These are phyloP conservation scores for Leishmania turanica DNA, from an alignment of 208 protist genomes.

Conservation along the genomic window DNA sequence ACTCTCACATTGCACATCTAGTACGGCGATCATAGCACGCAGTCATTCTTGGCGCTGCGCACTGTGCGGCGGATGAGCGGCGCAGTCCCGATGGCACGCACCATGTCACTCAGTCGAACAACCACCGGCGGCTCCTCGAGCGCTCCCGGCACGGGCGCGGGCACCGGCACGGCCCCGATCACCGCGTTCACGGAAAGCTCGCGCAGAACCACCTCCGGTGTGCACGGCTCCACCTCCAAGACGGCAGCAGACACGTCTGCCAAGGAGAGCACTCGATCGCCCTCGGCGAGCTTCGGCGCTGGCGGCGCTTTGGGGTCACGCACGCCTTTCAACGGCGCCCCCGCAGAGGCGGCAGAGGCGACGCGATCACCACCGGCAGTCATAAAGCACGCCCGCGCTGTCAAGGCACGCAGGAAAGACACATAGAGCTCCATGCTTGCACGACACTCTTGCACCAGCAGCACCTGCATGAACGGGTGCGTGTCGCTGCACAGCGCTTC, in stretches of 20 bases:
- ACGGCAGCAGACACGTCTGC: conserved; percentile 53
- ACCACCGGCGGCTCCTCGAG: conserved; percentile 27
- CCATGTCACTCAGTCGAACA: conserved; percentile 61
- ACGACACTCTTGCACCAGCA: conserved; percentile 76
- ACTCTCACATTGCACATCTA: not conserved
- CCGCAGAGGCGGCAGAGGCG: not conserved
- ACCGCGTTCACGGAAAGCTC: conserved; percentile 69
- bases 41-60: conserved; percentile 30
- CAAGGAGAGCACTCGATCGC: conserved; percentile 43
- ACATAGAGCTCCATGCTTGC: conserved; percentile 59
- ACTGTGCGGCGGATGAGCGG: conserved; percentile 64
- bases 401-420: conserved; percentile 52
- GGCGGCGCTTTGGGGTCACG: not conserved
- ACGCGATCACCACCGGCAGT: not conserved
- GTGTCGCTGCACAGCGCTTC: conserved; percentile 36
- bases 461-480: conserved; percentile 66
- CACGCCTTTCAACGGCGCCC: not conserved
- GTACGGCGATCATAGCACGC: conserved; percentile 23
- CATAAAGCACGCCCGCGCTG: conserved; percentile 26
- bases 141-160: not conserved
- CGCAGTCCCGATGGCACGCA: conserved; percentile 49
- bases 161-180: not conserved
- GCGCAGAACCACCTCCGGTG: conserved; percentile 64
- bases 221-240: conserved; percentile 61
- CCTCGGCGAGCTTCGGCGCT: conserved; percentile 9